Evolutionary conservation across 768 basidiomycete genomes (phyloP).

Genomic region (Collybiopsis luxurians): DNA sequence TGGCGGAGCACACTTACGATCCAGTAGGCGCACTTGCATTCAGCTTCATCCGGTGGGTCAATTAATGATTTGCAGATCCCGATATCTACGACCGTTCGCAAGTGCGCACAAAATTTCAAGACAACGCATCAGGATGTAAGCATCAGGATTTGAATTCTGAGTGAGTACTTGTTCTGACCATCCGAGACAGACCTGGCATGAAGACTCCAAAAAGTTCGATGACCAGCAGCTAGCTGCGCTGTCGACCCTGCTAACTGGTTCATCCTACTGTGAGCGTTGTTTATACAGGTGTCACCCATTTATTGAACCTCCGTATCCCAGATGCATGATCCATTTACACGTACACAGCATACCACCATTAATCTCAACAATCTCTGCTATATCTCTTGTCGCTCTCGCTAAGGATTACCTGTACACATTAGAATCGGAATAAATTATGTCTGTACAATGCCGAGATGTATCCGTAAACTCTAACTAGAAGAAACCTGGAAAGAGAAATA

Average conservation of each 20-base stretch:
- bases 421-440: not conserved
- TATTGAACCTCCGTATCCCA: no score
- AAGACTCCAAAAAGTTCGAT: conserved; percentile 82
- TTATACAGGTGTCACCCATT: no score
- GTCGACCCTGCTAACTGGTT: conserved; percentile 82
- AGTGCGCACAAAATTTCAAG: conserved; percentile 78
- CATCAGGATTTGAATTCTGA: no score
- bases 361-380: no score
- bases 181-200: conserved; percentile 62
- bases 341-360: no score
- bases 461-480: not conserved
- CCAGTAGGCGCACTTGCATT: conserved; percentile 45
- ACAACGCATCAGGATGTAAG: conserved; percentile 70
- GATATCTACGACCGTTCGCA: conserved; percentile 79
- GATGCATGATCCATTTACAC: conserved; percentile 14
- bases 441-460: conserved; percentile 1
- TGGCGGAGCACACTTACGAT: conserved; percentile 84
- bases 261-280: conserved; percentile 66
- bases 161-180: no score
- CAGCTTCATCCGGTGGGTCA: conserved; percentile 6
- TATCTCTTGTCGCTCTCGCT: no score
- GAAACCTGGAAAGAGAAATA: no score
- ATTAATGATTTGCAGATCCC: conserved; percentile 50
- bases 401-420: no score
- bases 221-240: conserved; percentile 82